Conservation (phyloP, 2,329 filamentous ascomycete species). For the Colletotrichum paranaense region DNA sequence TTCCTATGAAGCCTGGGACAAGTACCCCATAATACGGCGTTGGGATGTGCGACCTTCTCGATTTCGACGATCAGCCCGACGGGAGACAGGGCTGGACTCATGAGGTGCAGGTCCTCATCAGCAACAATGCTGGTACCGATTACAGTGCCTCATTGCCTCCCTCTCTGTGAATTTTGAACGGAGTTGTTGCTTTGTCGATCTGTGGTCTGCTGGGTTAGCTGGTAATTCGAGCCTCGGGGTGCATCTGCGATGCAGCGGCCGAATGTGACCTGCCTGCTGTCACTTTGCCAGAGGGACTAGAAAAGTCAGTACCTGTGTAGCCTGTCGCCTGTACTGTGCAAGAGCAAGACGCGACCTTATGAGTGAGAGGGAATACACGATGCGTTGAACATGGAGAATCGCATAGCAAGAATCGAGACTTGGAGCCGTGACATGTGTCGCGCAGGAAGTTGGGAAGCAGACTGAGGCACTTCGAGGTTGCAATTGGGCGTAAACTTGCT, state of each 20-base stretch:
- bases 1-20: background rate
- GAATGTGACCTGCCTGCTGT: background rate
- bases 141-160: background rate
- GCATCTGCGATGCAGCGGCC: background rate
- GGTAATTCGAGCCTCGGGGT: background rate
- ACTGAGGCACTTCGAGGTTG: background rate
- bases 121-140: too few species aligned
- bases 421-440: background rate
- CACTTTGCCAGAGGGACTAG: background rate
- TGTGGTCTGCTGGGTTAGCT: background rate
- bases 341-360: background rate
- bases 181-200: background rate
- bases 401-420: background rate
- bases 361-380: background rate
- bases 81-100: background rate
- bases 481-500: conserved; percentile 38
- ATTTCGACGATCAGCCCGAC: conserved; percentile 9
- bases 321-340: background rate
- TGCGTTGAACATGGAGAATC: background rate
- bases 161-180: background rate
- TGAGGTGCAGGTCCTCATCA: background rate
- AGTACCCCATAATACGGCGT: background rate
- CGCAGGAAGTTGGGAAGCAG: background rate
- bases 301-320: background rate
- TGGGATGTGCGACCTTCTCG: conserved; percentile 4